Percentiles rank a stretch among this genome's conserved stretches.
phyloP scores from a whole-genome alignment of 306 rosid species.

The Bauhinia variegata region DNA sequence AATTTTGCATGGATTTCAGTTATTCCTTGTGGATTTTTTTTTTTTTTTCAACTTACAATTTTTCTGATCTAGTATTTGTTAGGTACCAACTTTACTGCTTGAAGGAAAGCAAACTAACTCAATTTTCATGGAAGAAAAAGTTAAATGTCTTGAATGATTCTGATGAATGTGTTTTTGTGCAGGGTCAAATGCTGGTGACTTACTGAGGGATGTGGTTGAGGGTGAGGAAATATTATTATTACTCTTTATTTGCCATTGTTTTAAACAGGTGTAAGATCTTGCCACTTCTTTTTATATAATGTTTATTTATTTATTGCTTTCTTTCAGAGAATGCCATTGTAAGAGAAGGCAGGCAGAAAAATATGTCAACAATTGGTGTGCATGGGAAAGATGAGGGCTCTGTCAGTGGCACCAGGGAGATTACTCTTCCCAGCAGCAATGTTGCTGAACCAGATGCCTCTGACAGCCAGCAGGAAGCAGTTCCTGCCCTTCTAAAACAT shows the following conservation, averaged over 20 bases:
- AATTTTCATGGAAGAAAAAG: constrained; percentile 35
- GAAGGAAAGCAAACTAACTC: constrained; percentile 42
- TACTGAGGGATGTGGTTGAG: constrained; percentile 33
- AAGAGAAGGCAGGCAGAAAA: constrained; percentile 41
- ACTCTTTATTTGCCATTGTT: constrained; percentile 2
- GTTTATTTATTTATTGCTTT: constrained; percentile 1
- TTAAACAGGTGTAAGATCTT: not conserved
- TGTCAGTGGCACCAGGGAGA: constrained; percentile 26
- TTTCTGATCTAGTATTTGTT: constrained; percentile 28
- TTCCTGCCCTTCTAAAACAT: constrained; percentile 38
- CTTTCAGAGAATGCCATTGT: constrained; percentile 45
- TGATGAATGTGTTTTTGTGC: constrained; percentile 37
- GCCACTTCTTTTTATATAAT: constrained; percentile 7
- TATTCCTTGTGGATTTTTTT: not conserved
- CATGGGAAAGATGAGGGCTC: constrained; percentile 40
- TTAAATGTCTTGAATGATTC: constrained; percentile 30
- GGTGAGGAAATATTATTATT: constrained; percentile 49
- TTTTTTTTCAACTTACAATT: not conserved
- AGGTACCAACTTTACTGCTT: constrained; percentile 39
- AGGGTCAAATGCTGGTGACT: constrained; percentile 34
- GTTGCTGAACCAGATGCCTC: constrained; percentile 37
- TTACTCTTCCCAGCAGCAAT: constrained; percentile 33
- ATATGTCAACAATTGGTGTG: constrained; percentile 20
- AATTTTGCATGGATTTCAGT: constrained; percentile 18
- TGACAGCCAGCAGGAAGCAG: constrained; percentile 37